Evolutionary conservation across 176 grass and related monocot genomes (phyloP), one percentile per base, ranked within the genome.

Genomic region (Stipa capillata): DNA sequence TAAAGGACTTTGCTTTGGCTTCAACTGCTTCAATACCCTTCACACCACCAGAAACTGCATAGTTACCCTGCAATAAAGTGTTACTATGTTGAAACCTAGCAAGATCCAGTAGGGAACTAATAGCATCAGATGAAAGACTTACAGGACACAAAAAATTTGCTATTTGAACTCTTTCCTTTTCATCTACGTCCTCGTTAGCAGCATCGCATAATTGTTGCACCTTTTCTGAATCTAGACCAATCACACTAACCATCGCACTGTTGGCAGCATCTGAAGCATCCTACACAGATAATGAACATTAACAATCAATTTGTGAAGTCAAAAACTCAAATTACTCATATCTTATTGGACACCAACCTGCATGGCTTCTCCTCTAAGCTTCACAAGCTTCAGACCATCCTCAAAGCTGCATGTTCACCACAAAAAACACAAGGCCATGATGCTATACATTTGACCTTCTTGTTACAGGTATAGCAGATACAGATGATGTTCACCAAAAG

Each of bases 381-480:
- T 99, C 69, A 99, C 96, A 82, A 99, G 92, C 88, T 95, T 99
- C 69, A 99, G 90, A 69, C 96, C 96, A 85, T 99, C 96, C 77
- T 99, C 92, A 89, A 99, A 99, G 79, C 96, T 99, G 72, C 56
- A 80, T 14, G 28, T 65, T 79, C 4, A 35, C 10, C 50, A 40
- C 44, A 27, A 25, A n/a, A 43, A 60, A 39, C 11, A 60, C 2
- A 32, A 60, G 63, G 58, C 25, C 27, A 25, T 0, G 15, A 15
- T 11, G 6, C 56, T 52, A 41, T 50, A 40, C 11, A 41, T 73
- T 39, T 36, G 31, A 60, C 17, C 9, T 40, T 64, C 23, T 28
- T 82, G 40, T 82, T 23, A 35, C n/a, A 37, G 10, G 66, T 60
- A 60, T 82, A 29, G 36, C n/a, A 29, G 14, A n/a, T 39, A 6